A percentile compares a stretch with the other conserved stretches of the same genome.
These are phyloP conservation scores for Beauveria rudraprayagi DNA, from an alignment of 2,329 filamentous ascomycete species.

Conservation along the genomic window DNA sequence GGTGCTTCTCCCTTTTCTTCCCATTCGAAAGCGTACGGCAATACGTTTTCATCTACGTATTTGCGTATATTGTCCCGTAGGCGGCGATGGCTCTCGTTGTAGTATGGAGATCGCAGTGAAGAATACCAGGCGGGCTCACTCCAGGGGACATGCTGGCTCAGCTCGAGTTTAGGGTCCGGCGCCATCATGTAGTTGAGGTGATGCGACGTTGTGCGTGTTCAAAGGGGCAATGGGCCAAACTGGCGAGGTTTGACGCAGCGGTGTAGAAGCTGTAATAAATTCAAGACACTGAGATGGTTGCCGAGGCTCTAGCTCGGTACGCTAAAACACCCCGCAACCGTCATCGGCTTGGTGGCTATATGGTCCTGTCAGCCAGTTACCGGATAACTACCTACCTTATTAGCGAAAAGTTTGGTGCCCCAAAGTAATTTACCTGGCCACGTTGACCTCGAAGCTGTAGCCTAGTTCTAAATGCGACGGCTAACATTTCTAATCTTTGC, in stretches of 20 bases:
- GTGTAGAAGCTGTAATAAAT: not conserved
- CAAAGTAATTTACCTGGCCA: too few relatives aligned
- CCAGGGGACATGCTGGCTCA: conserved; percentile 15
- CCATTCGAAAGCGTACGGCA: conserved; percentile 55
- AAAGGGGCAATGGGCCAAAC: not conserved
- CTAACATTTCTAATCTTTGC: too few relatives aligned
- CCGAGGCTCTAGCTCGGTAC: conserved; percentile 7
- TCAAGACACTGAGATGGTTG: not conserved
- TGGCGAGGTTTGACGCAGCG: not conserved
- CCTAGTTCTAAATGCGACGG: too few relatives aligned
- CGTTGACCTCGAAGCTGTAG: too few relatives aligned
- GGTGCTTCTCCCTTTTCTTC: conserved; percentile 49
- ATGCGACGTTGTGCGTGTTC: not conserved
- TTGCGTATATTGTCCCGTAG: conserved; percentile 48
- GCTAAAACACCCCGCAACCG: not conserved
- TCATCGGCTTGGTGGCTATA: not conserved
- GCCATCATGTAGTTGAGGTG: conserved; percentile 10
- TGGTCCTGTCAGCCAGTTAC: not conserved
- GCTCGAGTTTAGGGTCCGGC: conserved; percentile 16
- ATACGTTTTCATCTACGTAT: conserved; percentile 51
- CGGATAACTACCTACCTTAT: too few relatives aligned
- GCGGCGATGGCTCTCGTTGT: conserved; percentile 52
- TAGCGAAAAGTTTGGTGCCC: too few relatives aligned
- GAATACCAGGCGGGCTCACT: conserved; percentile 23
- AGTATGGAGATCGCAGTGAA: conserved; percentile 42